phyloP scores from a whole-genome alignment of 768 basidiomycete genomes.

The Leucocoprinus birnbaumii region DNA sequence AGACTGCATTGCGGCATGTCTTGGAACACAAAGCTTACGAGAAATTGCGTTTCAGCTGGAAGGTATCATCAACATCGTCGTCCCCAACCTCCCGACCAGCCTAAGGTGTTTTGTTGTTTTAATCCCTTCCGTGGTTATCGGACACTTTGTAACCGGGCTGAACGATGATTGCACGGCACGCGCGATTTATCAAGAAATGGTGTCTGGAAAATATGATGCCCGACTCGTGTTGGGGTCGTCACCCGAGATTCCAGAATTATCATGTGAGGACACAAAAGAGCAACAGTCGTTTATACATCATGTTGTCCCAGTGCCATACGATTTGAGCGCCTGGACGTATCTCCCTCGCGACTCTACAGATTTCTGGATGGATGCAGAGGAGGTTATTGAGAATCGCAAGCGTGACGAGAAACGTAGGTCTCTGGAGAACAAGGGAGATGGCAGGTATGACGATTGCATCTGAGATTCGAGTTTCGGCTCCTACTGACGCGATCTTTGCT shows the following conservation, averaged over 20 bases:
- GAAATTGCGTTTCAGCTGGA: not conserved
- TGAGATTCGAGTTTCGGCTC: no score
- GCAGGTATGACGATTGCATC: no score
- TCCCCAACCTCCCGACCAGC: not conserved
- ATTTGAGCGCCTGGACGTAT: constrained; percentile 6
- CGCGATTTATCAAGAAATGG: not conserved
- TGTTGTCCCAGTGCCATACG: constrained; percentile 3
- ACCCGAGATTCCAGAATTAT: not conserved
- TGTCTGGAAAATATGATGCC: constrained; percentile 1
- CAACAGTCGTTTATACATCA: not conserved
- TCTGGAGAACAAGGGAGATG: not conserved
- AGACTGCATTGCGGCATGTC: not conserved
- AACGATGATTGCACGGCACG: not conserved
- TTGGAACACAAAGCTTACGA: not conserved
- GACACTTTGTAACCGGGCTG: not conserved
- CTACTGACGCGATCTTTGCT: no score
- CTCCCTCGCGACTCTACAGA: constrained; percentile 2
- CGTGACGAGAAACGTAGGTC: not conserved
- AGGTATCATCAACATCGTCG: not conserved
- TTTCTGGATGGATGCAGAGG: constrained; percentile 10
- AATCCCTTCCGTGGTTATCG: not conserved
- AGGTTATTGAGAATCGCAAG: not conserved
- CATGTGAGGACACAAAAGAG: not conserved
- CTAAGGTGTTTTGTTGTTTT: constrained; percentile 6
- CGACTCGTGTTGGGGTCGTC: constrained; percentile 10